phyloP scores from a whole-genome alignment of 768 basidiomycete genomes.

The Rickenella mellea region DNA sequence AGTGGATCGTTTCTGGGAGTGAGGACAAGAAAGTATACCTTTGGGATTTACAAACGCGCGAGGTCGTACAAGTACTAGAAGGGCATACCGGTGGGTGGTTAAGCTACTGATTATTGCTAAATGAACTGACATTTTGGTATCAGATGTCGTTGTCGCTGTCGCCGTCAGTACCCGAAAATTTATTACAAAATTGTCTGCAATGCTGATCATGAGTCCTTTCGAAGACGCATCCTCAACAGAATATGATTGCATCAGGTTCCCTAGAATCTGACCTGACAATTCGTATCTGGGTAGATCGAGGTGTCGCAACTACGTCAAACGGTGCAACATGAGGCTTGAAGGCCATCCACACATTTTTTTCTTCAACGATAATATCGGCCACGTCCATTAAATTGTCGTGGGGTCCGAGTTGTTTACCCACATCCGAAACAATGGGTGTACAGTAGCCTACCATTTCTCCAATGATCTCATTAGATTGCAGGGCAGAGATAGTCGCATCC shows the following conservation, averaged over 20 bases:
- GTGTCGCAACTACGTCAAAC: too few relatives aligned
- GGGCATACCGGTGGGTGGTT: slow-evolving; percentile 56
- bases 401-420: too few relatives aligned
- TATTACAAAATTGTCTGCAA: slow-evolving; percentile 3
- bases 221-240: slow-evolving; percentile 78
- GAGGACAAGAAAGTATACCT: slow-evolving; percentile 87
- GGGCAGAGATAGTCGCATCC: too few relatives aligned
- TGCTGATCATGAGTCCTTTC: slow-evolving; percentile 3
- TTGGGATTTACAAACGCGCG: slow-evolving; percentile 86
- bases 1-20: slow-evolving; percentile 86
- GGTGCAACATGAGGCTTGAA: too few relatives aligned
- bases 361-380: too few relatives aligned
- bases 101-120: slow-evolving; percentile 1
- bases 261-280: slow-evolving; percentile 79
- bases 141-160: slow-evolving; percentile 73
- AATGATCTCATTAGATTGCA: too few relatives aligned
- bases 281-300: slow-evolving; percentile 69
- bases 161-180: slow-evolving; percentile 36
- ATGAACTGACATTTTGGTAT: slow-evolving; percentile 6
- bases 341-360: too few relatives aligned
- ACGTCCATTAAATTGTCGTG: too few relatives aligned
- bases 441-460: too few relatives aligned
- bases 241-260: slow-evolving; percentile 82
- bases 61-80: slow-evolving; percentile 71
- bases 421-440: too few relatives aligned